Base-by-base conservation (phyloP, 306 rosid species). In the Prunus fruticosa region DNA sequence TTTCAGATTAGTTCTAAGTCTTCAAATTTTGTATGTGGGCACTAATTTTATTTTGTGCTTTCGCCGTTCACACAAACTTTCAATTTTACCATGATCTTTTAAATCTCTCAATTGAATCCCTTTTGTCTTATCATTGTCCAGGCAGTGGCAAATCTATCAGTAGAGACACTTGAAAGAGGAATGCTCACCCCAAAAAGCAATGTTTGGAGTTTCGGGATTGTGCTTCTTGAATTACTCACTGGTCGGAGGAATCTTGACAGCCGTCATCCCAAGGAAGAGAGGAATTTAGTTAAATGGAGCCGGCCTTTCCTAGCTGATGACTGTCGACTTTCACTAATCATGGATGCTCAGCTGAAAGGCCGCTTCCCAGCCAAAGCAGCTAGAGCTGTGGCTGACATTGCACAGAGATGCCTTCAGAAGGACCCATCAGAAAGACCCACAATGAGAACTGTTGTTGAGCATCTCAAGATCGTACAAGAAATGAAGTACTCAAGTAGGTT, bases 141-240 rank as follows among this genome's bases (percentile, higher is more conserved):
- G 99, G 97, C 96, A 45, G 90, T 89, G 68, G 99, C 93, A 76
- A 92, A 92, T 86, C 88, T 96, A 47, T 91, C 99, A 23, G 83
- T 91, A 82, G 99, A 96, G 89, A 96, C 99, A 34, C 69, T 96
- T 71, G 99, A 96, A 84, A 93, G 86, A 84, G 94, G 99, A 82
- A 75, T 91, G 96, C 93, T 96, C 52, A 96, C 99, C 23, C 99
- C 99, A 3, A 96, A 96, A 84, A 96, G 99, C 87, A 96, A 96
- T 3, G 99, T 92, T 19, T 96, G 98, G 98, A 88, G 99, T 81
- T 96, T 96, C 0, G 99, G 99, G 9, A 82, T 91, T 51, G 85
- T 96, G 71, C 99, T 96, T 85, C 87, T 96, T 51, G 99, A 96
- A 75, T 79, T 96, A 69, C 98, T 96, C 11, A 96, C 99, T 0